Conservation (phyloP, 768 basidiomycete species). For the Trametes villosa region DNA sequence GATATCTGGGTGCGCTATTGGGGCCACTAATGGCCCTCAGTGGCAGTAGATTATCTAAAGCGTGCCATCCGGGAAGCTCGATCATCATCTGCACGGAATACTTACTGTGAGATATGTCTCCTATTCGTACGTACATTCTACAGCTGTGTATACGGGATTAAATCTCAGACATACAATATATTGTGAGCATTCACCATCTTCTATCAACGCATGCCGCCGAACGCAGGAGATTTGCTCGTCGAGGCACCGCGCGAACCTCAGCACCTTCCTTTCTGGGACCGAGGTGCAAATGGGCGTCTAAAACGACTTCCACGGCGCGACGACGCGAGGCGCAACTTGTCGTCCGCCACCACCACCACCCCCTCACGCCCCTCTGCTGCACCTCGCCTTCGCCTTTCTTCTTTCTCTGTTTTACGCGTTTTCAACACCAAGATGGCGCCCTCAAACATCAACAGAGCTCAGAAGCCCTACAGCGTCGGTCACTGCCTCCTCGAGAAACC, state of each 20-base stretch:
- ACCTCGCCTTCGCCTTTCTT: neutral
- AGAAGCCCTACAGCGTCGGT: constrained; percentile 35
- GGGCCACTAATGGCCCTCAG: too few species aligned
- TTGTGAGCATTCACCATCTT: too few species aligned
- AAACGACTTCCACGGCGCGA: constrained; percentile 1
- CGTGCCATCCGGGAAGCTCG: too few species aligned
- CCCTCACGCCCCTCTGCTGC: neutral
- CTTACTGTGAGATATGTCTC: too few species aligned
- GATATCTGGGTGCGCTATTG: too few species aligned
- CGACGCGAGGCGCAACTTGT: neutral
- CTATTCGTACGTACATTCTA: too few species aligned
- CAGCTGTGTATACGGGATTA: too few species aligned
- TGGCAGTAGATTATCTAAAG: too few species aligned
- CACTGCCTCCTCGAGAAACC: neutral
- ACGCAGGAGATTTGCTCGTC: too few species aligned
- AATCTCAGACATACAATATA: too few species aligned
- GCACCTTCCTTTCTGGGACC: constrained; percentile 9
- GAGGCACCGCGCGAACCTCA: constrained; percentile 4
- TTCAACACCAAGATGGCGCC: constrained; percentile 11
- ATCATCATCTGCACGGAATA: too few species aligned
- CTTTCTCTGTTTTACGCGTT: neutral
- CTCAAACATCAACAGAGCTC: constrained; percentile 16
- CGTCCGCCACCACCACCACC: constrained; percentile 8
- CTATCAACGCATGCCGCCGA: too few species aligned
- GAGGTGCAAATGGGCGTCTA: constrained; percentile 10